Base-by-base conservation (phyloP, 176 grass and related monocot species). In the Eragrostis nindensis region DNA sequence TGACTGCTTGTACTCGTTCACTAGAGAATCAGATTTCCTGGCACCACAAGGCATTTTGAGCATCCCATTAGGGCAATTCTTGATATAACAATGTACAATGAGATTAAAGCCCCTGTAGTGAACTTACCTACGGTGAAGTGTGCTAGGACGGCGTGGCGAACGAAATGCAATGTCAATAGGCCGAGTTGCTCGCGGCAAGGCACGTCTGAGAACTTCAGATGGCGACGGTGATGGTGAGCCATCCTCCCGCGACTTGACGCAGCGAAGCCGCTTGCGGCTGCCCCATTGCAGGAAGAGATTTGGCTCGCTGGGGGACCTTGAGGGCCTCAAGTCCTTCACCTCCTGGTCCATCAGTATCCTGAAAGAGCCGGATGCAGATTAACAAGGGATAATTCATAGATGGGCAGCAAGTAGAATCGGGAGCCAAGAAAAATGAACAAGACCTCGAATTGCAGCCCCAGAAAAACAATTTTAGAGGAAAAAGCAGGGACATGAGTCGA, bases 241-340 rank as follows among this genome's bases (percentile, higher is more conserved):
- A 1, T 90, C 89, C 2, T 90, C 94, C 0, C 87, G 87, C 0
- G 79, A 43, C 69, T 97, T 97, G 36, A 89, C 87, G 4, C 94
- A 91, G 24, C 83, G 84, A 15, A 93, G 86, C 66, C 90, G 87
- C 80, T 87, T 97, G 50, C 89, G 87, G 72, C 82, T 97, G 27
- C 94, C 94, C 94, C 94, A 97, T 71, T 91, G 78, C 43, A 97
- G 71, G 74, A 89, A 86, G 40, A 82, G 82, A 55, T 92, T 86
- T 26, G 91, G 91, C 62, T 92, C 85, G 46, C 81, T 69, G 21
- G 76, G 71, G 62, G 80, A 78, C 76, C 80, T 77, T 4, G 73
- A 79, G 19, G 77, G 81, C 7, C 77, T 74, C 11, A 60, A 61
- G 5, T 87, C 89, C 85, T 91, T 84, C 7, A 65, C 47, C 64